Conservation (phyloP, 2,329 filamentous ascomycete species). For the Fusarium sp. region DNA sequence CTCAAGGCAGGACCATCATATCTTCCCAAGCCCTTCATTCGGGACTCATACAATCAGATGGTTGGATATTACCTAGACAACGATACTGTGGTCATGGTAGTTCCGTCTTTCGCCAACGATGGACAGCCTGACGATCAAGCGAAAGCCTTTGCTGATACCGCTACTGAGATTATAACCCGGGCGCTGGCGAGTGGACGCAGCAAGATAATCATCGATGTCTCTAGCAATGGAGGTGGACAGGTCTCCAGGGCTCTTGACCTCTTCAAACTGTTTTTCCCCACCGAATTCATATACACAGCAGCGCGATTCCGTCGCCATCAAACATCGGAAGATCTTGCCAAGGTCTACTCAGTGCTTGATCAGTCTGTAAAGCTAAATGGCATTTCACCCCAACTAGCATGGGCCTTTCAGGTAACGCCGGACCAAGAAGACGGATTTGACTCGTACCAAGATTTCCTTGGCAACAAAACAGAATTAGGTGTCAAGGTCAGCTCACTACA, state of each 20-base stretch:
- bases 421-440: not conserved
- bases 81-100: not conserved
- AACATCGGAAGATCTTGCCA: not conserved
- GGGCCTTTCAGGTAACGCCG: not conserved
- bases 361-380: not conserved
- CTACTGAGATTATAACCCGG: not conserved
- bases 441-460: not conserved
- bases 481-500: not conserved
- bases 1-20: not conserved
- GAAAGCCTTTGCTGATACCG: not conserved
- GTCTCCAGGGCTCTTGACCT: conserved; percentile 61
- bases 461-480: not conserved
- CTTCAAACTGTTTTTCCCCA: conserved; percentile 59
- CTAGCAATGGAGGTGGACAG: conserved; percentile 70
- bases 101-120: not conserved
- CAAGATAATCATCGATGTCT: conserved; percentile 73
- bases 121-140: not conserved
- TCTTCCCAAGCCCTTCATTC: conserved; percentile 1
- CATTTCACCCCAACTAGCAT: not conserved
- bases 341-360: not conserved
- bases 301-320: not conserved
- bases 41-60: conserved; percentile 11
- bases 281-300: not conserved
- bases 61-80: not conserved
- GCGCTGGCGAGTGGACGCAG: conserved; percentile 11